Evolutionary conservation across 257 asterid species (phyloP).

Genomic region (Lantana camara): DNA sequence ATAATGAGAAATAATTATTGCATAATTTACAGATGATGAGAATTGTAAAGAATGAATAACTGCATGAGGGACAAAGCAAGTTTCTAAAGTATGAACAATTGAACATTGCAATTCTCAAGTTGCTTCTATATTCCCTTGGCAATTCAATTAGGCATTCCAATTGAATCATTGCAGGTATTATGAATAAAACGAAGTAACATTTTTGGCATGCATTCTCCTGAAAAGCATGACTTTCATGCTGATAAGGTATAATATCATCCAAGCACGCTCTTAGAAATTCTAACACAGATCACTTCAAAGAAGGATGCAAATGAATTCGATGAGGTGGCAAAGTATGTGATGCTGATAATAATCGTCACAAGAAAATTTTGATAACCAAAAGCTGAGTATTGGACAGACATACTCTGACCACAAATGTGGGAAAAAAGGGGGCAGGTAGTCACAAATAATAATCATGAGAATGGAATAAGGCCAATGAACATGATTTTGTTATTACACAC

Average conservation of each 20-base stretch:
- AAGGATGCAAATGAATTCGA: no score
- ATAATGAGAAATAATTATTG: not conserved
- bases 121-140: not conserved
- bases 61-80: not conserved
- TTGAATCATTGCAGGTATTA: not conserved
- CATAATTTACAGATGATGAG: not conserved
- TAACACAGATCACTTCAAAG: no score
- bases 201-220: not conserved
- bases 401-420: not conserved
- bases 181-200: not conserved
- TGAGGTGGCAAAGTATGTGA: no score
- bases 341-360: no score
- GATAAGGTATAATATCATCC: no score
- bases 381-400: no score
- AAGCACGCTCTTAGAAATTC: no score
- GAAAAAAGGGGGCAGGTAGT: conserved; percentile 14
- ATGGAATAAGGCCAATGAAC: not conserved
- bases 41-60: not conserved
- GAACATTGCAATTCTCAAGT: not conserved
- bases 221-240: not conserved
- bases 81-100: not conserved
- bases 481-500: not conserved
- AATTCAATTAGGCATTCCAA: not conserved
- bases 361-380: no score
- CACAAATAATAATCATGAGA: not conserved